Conservation (phyloP, 352 stramenopile genomes). For the Phytophthora idaei region DNA sequence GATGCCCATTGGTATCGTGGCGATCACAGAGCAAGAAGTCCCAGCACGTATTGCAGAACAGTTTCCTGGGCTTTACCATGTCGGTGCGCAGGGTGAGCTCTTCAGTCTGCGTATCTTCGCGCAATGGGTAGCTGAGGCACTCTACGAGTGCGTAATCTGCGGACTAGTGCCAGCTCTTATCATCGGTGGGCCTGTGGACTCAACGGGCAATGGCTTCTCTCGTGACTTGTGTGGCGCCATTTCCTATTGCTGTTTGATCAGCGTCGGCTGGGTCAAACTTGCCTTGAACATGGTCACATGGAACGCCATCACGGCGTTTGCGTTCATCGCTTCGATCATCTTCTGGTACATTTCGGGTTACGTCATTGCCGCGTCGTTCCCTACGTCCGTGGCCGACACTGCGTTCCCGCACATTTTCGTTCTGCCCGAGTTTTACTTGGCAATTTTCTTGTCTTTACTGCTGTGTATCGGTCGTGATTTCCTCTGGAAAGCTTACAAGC, state of each 20-base stretch:
- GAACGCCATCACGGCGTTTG: slow-evolving; percentile 65
- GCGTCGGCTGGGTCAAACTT: slow-evolving; percentile 81
- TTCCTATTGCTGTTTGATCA: slow-evolving; percentile 83
- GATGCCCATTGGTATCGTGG: slow-evolving; percentile 90
- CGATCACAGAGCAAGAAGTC: slow-evolving; percentile 85
- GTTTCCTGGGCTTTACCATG: slow-evolving; percentile 85
- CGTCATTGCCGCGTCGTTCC: slow-evolving; percentile 66
- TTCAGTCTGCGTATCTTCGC: slow-evolving; percentile 84
- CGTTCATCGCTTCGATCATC: slow-evolving; percentile 63
- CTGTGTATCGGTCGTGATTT: slow-evolving; percentile 82
- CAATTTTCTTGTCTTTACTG: slow-evolving; percentile 74
- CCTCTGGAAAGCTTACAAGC: slow-evolving; percentile 87
- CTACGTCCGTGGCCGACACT: slow-evolving; percentile 63
- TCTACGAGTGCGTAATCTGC: slow-evolving; percentile 82
- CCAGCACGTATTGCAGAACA: slow-evolving; percentile 66
- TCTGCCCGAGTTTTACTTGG: slow-evolving; percentile 76
- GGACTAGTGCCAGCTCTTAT: slow-evolving; percentile 70
- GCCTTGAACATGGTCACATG: slow-evolving; percentile 85
- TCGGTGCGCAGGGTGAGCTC: slow-evolving; percentile 76
- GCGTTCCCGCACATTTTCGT: slow-evolving; percentile 82
- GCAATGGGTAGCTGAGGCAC: slow-evolving; percentile 79
- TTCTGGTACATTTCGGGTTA: slow-evolving; percentile 80
- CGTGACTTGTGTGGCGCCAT: slow-evolving; percentile 73
- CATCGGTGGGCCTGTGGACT: slow-evolving; percentile 61
- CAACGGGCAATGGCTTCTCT: slow-evolving; percentile 63